A percentile compares a stretch with the other conserved stretches of the same genome.
Evolutionary conservation across 768 basidiomycete species (phyloP).

Genomic region (Auricularia cornea): DNA sequence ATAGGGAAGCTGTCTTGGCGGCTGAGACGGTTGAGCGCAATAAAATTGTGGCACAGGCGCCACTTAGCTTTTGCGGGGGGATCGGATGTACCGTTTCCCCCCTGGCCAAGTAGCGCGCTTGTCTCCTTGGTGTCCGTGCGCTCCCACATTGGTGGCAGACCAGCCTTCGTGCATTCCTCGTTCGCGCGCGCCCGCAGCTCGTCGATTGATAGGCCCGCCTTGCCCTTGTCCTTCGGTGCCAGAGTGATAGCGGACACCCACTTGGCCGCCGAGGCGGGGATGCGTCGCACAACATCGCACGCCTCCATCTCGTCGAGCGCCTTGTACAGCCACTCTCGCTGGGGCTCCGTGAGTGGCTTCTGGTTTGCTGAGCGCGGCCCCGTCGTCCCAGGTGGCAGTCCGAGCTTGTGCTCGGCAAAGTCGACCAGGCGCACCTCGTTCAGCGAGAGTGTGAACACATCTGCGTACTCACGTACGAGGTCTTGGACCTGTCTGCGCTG

Average conservation of each 20-base stretch:
- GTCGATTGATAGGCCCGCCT: slow-evolving; percentile 21
- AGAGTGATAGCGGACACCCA: slow-evolving; percentile 27
- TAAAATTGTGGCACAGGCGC: too few relatives aligned
- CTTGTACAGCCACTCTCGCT: slow-evolving; percentile 22
- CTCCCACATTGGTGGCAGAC: slow-evolving; percentile 12
- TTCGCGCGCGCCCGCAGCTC: slow-evolving; percentile 29
- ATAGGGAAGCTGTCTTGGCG: too few relatives aligned
- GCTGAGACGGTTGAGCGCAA: too few relatives aligned
- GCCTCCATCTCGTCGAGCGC: slow-evolving; percentile 27
- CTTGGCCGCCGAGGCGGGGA: slow-evolving; percentile 26
- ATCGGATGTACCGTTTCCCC: too few relatives aligned
- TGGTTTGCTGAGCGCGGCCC: slow-evolving; percentile 13
- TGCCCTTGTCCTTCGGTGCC: slow-evolving; percentile 29
- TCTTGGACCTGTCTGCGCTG: slow-evolving; percentile 16
- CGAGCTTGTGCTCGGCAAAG: slow-evolving; percentile 21
- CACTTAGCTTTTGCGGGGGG: too few relatives aligned
- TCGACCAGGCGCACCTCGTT: slow-evolving; percentile 28
- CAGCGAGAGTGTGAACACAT: slow-evolving; percentile 32
- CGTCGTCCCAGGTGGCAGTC: too few relatives aligned
- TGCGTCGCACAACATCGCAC: slow-evolving; percentile 26
- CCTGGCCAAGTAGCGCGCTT: too few relatives aligned
- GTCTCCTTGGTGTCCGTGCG: too few relatives aligned
- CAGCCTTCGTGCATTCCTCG: slow-evolving; percentile 22
- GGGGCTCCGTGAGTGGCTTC: slow-evolving; percentile 22
- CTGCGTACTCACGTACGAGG: slow-evolving; percentile 25